A percentile compares a stretch with the other conserved stretches of the same genome.
These are phyloP conservation scores for Pyrus betulifolia DNA, from an alignment of 306 rosid species.

Conservation along the genomic window DNA sequence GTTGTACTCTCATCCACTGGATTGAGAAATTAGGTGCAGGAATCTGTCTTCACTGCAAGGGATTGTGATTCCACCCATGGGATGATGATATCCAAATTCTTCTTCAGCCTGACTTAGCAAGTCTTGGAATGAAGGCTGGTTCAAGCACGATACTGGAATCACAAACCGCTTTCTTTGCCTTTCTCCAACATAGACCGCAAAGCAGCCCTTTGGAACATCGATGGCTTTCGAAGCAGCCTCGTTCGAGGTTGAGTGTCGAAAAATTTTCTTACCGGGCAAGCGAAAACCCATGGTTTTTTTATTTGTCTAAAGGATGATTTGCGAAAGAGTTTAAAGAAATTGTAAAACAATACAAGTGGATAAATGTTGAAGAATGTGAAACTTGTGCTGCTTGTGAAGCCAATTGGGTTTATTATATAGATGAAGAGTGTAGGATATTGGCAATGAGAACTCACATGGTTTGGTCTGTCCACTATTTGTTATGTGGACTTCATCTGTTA, in stretches of 20 bases:
- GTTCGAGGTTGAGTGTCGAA: neutral
- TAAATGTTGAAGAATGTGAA: neutral
- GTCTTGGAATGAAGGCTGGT: conserved; percentile 25
- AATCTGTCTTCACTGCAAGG: conserved; percentile 23
- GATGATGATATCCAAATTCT: conserved; percentile 34
- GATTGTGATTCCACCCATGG: conserved; percentile 28
- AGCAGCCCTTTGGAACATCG: conserved; percentile 1
- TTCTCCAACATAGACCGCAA: conserved; percentile 42
- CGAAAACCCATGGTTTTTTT: conserved; percentile 14
- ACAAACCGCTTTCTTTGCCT: conserved; percentile 23
- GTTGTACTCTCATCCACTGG: neutral
- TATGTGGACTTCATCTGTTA: neutral
- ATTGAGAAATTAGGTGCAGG: neutral
- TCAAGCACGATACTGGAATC: conserved; percentile 34
- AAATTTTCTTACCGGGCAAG: conserved; percentile 10
- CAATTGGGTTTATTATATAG: conserved; percentile 22
- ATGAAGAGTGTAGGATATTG: neutral
- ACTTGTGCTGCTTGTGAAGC: conserved; percentile 6
- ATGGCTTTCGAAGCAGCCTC: neutral
- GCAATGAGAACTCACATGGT: conserved; percentile 19
- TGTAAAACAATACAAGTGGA: neutral
- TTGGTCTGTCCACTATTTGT: conserved; percentile 8
- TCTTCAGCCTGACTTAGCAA: conserved; percentile 25
- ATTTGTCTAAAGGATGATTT: neutral
- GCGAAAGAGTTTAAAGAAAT: neutral